phyloP scores from a whole-genome alignment of 352 stramenopile genomes.

The Pythium vanterpoolii region DNA sequence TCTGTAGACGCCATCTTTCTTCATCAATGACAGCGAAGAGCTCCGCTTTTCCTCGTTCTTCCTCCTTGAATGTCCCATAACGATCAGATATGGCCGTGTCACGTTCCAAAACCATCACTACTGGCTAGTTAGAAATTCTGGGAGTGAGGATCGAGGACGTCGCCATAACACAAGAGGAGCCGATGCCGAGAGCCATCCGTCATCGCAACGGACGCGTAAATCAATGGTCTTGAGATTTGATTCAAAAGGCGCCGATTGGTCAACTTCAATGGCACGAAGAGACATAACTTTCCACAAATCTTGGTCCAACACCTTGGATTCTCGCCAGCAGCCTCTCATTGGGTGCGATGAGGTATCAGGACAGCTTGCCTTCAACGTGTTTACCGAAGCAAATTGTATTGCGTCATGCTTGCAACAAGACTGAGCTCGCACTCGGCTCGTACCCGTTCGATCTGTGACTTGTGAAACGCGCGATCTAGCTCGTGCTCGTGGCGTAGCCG shows the following conservation, averaged over 20 bases:
- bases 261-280: conserved; percentile 4
- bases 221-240: neutral
- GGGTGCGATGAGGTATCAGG: neutral
- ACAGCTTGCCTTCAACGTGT: neutral
- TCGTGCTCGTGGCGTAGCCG: conserved; percentile 53
- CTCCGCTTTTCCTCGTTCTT: conserved; percentile 3
- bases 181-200: neutral
- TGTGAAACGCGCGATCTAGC: conserved; percentile 48
- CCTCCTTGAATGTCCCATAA: conserved; percentile 27
- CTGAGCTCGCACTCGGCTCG: conserved; percentile 61
- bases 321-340: neutral
- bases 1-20: conserved; percentile 20
- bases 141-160: neutral
- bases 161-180: neutral
- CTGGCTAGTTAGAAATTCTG: neutral
- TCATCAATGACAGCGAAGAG: conserved; percentile 16
- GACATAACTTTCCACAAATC: neutral
- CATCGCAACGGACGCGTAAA: neutral
- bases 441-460: conserved; percentile 58
- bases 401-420: conserved; percentile 54
- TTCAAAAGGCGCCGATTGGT: neutral
- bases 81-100: conserved; percentile 17
- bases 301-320: neutral
- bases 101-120: conserved; percentile 8
- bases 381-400: conserved; percentile 73